Conservation (phyloP, 2,329 filamentous ascomycete genomes). For the Ceratocystiopsis sp. region DNA sequence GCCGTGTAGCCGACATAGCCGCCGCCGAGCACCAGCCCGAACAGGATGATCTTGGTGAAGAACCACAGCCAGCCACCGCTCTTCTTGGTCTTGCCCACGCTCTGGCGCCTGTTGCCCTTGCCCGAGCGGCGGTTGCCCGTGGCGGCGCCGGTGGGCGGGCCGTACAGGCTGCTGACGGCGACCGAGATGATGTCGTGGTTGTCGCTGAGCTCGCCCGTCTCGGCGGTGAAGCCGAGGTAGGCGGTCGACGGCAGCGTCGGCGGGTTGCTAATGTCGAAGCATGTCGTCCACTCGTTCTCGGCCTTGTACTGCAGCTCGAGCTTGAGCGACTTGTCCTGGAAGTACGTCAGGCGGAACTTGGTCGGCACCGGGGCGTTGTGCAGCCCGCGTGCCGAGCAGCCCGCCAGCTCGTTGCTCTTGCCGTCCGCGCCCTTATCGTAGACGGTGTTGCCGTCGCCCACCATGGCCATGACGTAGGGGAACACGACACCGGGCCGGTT, state of each 20-base stretch:
- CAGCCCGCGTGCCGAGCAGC: constrained; percentile 86
- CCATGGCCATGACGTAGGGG: constrained; percentile 97
- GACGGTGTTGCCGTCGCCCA: constrained; percentile 71
- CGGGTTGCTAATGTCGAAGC: constrained; percentile 59
- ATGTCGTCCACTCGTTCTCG: constrained; percentile 73
- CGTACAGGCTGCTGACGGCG: constrained; percentile 76
- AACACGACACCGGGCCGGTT: constrained; percentile 91
- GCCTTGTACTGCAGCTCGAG: constrained; percentile 90
- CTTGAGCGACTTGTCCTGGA: constrained; percentile 83
- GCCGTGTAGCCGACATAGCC: constrained; percentile 75
- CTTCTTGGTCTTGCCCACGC: constrained; percentile 24
- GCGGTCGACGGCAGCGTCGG: constrained; percentile 64
- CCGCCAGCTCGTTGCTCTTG: constrained; percentile 80
- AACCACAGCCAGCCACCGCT: constrained; percentile 42
- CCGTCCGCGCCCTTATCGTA: constrained; percentile 95
- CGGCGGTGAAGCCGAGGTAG: constrained; percentile 64
- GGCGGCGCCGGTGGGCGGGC: constrained; percentile 27
- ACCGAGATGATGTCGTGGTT: constrained; percentile 94
- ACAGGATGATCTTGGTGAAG: constrained; percentile 67
- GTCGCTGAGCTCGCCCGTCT: constrained; percentile 91
- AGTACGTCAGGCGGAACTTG: constrained; percentile 81
- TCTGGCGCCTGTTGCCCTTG: constrained; percentile 13
- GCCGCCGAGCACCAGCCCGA: constrained; percentile 52
- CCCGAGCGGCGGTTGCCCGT: constrained; percentile 17
- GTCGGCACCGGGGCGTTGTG: constrained; percentile 66